Conservation (phyloP, 2,329 filamentous ascomycete genomes). For the Sporothrix curviconia region DNA sequence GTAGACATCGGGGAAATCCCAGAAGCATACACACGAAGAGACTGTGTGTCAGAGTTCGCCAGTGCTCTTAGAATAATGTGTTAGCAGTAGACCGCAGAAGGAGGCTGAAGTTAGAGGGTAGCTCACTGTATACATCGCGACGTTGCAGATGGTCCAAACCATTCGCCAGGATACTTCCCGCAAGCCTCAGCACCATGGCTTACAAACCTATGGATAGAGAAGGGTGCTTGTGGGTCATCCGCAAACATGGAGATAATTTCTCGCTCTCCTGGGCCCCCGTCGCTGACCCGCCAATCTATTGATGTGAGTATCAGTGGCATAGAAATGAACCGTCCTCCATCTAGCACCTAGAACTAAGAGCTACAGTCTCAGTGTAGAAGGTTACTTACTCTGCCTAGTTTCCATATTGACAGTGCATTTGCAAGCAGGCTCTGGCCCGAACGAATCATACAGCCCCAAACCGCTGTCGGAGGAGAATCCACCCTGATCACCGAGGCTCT, state of each 20-base stretch:
- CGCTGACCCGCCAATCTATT: slow-evolving; percentile 67
- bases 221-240: slow-evolving; percentile 77
- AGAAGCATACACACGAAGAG: slow-evolving; percentile 77
- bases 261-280: slow-evolving; percentile 54
- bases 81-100: background rate
- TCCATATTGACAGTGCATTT: slow-evolving; percentile 68
- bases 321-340: too few relatives aligned
- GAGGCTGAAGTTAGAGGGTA: too few relatives aligned
- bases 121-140: slow-evolving; percentile 87
- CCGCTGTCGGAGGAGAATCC: slow-evolving; percentile 91
- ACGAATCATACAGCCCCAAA: slow-evolving; percentile 98
- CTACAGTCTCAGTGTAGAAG: too few relatives aligned
- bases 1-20: slow-evolving; percentile 90
- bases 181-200: slow-evolving; percentile 78
- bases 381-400: slow-evolving; percentile 76
- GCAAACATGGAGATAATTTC: slow-evolving; percentile 75
- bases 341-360: too few relatives aligned
- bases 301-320: too few relatives aligned
- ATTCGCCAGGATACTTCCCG: slow-evolving; percentile 92
- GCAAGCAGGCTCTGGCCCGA: slow-evolving; percentile 90
- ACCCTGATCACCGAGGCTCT: slow-evolving; percentile 66
- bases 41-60: slow-evolving; percentile 56
- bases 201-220: slow-evolving; percentile 94
- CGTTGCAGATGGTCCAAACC: slow-evolving; percentile 97
- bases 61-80: slow-evolving; percentile 55